Evolutionary conservation across 192 early-diverging fungal genomes (phyloP).

Genomic region (Thamnidium elegans): DNA sequence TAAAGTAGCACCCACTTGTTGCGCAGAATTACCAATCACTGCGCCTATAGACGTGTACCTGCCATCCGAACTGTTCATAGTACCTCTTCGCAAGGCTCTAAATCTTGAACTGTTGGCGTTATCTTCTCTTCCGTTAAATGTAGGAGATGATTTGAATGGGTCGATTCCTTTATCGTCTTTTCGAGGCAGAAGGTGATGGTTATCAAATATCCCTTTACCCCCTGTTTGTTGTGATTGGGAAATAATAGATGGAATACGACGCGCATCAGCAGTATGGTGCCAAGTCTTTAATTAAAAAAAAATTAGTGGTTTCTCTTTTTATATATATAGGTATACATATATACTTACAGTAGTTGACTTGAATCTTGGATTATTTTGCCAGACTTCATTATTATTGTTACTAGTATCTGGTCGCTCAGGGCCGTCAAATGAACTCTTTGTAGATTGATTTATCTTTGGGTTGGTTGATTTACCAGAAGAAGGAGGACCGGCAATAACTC

Average conservation of each 20-base stretch:
- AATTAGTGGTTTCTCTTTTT: background rate
- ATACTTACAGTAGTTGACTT: constrained; percentile 14
- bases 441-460: background rate
- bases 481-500: background rate
- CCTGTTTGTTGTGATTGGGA: constrained; percentile 30
- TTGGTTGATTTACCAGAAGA: background rate
- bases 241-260: constrained; percentile 12
- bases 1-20: background rate
- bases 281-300: constrained; percentile 19
- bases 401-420: constrained; percentile 15
- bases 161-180: constrained; percentile 25
- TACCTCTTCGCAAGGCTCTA: constrained; percentile 11
- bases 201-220: constrained; percentile 25
- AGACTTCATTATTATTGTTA: constrained; percentile 1
- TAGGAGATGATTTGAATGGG: constrained; percentile 28
- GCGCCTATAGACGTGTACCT: constrained; percentile 5
- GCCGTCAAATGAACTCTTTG: constrained; percentile 14
- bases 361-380: background rate
- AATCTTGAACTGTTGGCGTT: constrained; percentile 2
- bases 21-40: background rate
- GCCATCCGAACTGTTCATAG: constrained; percentile 14
- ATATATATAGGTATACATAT: background rate
- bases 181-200: background rate
- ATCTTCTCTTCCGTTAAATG: constrained; percentile 8
- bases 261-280: constrained; percentile 19